Conservation (phyloP, 2,329 filamentous ascomycete species). For the Cryphonectria parasitica region DNA sequence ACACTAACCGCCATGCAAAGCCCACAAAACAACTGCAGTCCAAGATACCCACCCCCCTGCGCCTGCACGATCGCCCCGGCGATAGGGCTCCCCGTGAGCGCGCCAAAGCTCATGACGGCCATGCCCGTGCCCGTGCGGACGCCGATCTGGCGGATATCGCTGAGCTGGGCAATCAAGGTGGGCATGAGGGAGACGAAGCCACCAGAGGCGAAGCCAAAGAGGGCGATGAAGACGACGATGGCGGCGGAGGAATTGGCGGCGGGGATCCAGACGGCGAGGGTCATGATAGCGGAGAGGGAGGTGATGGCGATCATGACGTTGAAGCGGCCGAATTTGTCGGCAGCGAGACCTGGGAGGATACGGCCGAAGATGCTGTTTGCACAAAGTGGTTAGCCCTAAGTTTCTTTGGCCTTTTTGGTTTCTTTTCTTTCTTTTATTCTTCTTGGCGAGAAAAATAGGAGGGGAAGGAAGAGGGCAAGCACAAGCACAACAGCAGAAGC, state of each 20-base stretch:
- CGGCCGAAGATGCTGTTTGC: conserved; percentile 51
- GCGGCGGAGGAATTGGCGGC: conserved; percentile 50
- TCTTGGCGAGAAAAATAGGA: background rate
- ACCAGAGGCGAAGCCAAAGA: conserved; percentile 70
- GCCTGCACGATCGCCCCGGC: conserved; percentile 53
- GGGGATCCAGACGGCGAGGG: conserved; percentile 48
- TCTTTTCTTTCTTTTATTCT: background rate
- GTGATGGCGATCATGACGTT: conserved; percentile 52
- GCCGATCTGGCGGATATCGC: conserved; percentile 62
- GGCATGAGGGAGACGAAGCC: conserved; percentile 64
- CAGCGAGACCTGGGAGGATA: conserved; percentile 54
- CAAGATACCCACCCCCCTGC: conserved; percentile 50
- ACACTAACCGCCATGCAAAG: conserved; percentile 42
- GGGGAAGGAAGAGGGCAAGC: background rate
- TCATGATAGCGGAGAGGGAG: conserved; percentile 44
- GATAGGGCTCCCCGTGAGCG: conserved; percentile 62
- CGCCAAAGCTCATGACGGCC: conserved; percentile 58
- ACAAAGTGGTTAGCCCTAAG: conserved; percentile 3
- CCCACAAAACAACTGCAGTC: conserved; percentile 61
- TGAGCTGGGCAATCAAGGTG: conserved; percentile 62
- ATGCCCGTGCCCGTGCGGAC: conserved; percentile 62
- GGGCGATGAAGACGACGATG: conserved; percentile 61
- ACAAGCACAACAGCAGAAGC: conserved; percentile 29
- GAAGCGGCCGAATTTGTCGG: conserved; percentile 45
- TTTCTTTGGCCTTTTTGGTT: background rate